Percentiles rank a stretch among this genome's conserved stretches.
phyloP scores from a whole-genome alignment of 805 yeast genomes.

The Lipomyces starkeyi region DNA sequence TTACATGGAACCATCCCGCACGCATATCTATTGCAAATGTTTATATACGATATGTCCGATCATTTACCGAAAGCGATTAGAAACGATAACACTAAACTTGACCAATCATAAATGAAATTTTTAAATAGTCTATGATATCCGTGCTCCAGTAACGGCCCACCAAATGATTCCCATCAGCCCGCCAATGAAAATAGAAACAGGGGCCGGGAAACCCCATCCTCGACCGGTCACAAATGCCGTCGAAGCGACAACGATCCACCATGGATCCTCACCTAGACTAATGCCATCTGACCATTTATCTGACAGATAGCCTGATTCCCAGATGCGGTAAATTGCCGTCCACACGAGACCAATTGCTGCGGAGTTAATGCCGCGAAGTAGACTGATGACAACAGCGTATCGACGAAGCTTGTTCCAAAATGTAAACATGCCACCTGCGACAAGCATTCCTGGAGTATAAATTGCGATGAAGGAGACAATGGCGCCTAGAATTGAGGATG shows the following conservation, averaged over 20 bases:
- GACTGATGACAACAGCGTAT: conserved; percentile 17
- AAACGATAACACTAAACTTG: not conserved
- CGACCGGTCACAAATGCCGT: conserved; percentile 30
- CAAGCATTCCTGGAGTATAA: conserved; percentile 34
- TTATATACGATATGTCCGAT: not conserved
- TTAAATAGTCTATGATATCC: not conserved
- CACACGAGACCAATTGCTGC: conserved; percentile 34
- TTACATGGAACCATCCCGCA: not conserved
- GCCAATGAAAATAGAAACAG: conserved; percentile 27
- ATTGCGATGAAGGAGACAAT: conserved; percentile 31
- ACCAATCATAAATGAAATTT: not conserved
- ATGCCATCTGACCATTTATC: conserved; percentile 17
- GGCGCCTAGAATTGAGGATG: conserved; percentile 23
- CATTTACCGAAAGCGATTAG: not conserved
- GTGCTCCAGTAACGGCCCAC: conserved; percentile 23
- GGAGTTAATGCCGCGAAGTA: conserved; percentile 35
- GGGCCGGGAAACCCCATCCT: conserved; percentile 28
- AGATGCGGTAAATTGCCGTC: conserved; percentile 36
- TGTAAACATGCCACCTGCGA: conserved; percentile 37
- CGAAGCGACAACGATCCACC: conserved; percentile 35
- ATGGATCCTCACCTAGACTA: conserved; percentile 29
- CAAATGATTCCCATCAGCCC: conserved; percentile 34
- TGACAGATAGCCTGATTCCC: conserved; percentile 32
- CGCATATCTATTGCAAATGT: too few relatives aligned
- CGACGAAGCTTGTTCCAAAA: conserved; percentile 35